Evolutionary conservation across 345 rosid species (phyloP), one percentile per base, ranked within the genome.

Genomic region (Cardamine chenopodiifolia): DNA sequence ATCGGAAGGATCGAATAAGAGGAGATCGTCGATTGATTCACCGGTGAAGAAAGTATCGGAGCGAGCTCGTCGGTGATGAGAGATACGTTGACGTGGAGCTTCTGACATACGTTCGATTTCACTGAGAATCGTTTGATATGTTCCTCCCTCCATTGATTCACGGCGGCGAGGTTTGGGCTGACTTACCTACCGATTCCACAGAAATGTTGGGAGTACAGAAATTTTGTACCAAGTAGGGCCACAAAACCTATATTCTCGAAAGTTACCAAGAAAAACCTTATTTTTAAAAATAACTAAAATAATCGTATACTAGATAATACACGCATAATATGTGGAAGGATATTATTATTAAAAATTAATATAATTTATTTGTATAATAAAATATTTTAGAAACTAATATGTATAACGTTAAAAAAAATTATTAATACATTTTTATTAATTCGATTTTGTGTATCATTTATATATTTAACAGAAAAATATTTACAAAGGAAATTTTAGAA

Each of bases 21-120:
- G 92, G 56, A 91, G 83, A 85, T 93, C 97, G 79, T 93, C 97
- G 79, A 86, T 81, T 10, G 80, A 77, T 64, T 71, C 80, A 37
- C 72, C 92, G 69, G 96, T 90, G 86, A 88, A 93, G 68, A 92
- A 73, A 63, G 89, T 89, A 71, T 93, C 98, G 59, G 98, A 93
- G 82, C 86, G 94, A 17, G 98, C 96, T 49, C 98, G 80, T 18
- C 98, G 86, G 86, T 93, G 98, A 69, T 82, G 89, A 77, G 86
- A 75, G 56, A 86, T 77, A 1, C 89, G 87, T 59, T 79, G 80
- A 57, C 76, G 85, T 52, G 81, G 88, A 15, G 83, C 78, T 54
- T 89, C 92, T 3, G 94, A 81, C 90, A 89, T 93, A 76, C 79
- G 87, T 53, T 89, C 90, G 60, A 90, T 79, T 45, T 79, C 85